phyloP scores from a whole-genome alignment of 2,329 filamentous ascomycete genomes.

The Pestalotiopsis sp. region DNA sequence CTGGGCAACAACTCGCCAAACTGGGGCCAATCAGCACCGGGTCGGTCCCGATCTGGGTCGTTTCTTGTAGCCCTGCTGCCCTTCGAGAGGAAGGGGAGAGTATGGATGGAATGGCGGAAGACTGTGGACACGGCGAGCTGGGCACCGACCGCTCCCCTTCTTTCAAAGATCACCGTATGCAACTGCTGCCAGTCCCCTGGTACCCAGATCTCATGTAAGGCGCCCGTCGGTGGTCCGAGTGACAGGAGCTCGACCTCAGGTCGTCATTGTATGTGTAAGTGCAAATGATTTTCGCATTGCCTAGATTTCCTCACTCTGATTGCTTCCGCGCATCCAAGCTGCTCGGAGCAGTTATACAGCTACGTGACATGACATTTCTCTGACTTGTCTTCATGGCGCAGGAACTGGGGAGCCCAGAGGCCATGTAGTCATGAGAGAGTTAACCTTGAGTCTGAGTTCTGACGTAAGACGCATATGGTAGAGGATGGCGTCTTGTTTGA shows the following conservation, averaged over 20 bases:
- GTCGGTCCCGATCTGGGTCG: not conserved
- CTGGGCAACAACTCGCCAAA: constrained; percentile 32
- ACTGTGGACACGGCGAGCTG: not conserved
- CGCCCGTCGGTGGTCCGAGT: not conserved
- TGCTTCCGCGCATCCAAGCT: not conserved
- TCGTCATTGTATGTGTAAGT: not conserved
- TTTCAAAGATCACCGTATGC: not conserved
- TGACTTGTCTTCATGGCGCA: not conserved
- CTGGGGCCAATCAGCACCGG: constrained; percentile 29
- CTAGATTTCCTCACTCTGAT: not conserved
- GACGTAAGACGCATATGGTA: not conserved
- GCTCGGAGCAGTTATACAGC: too few relatives aligned
- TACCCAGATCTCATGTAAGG: not conserved
- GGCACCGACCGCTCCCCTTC: not conserved
- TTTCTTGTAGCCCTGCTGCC: constrained; percentile 6
- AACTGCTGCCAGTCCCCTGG: not conserved
- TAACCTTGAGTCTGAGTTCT: not conserved
- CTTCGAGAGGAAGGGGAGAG: not conserved
- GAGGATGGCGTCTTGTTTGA: not conserved
- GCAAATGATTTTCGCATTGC: not conserved
- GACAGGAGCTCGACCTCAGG: not conserved
- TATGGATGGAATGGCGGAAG: not conserved
- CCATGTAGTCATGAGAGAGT: not conserved
- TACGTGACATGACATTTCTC: not conserved
- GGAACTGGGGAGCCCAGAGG: not conserved